A percentile compares a stretch with the other conserved stretches of the same genome.
Evolutionary conservation across 352 stramenopile genomes (phyloP).

Genomic region (Blastocystis sp.): DNA sequence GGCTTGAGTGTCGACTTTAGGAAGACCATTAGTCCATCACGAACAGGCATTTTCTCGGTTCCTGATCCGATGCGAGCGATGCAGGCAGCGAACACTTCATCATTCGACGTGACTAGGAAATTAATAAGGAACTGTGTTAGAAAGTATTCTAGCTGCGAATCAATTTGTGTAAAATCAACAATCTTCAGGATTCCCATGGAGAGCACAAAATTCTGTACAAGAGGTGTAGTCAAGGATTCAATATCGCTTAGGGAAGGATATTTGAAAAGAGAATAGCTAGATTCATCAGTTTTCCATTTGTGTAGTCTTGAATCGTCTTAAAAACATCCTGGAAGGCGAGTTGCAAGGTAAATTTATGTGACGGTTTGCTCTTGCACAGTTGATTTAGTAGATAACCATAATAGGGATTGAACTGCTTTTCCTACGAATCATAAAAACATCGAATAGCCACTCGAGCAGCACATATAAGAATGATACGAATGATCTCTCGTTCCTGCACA

Average conservation of each 20-base stretch:
- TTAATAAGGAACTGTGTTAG: not conserved
- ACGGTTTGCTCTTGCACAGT: constrained; percentile 29
- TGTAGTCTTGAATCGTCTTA: constrained; percentile 35
- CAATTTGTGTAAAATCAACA: constrained; percentile 1
- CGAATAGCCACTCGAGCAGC: not conserved
- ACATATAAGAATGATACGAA: constrained; percentile 54
- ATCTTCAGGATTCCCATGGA: constrained; percentile 14
- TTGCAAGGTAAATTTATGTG: constrained; percentile 20
- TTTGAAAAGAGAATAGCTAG: constrained; percentile 41
- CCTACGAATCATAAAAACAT: not conserved
- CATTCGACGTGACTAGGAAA: not conserved
- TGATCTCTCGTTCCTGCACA: constrained; percentile 53
- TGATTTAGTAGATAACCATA: constrained; percentile 26
- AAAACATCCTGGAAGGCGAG: constrained; percentile 26
- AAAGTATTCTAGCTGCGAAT: constrained; percentile 1
- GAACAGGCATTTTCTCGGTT: not conserved
- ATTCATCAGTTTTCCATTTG: constrained; percentile 1
- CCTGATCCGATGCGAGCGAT: not conserved
- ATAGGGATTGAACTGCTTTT: constrained; percentile 56
- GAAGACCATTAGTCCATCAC: constrained; percentile 30
- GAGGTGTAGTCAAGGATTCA: constrained; percentile 11
- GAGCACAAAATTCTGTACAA: constrained; percentile 35
- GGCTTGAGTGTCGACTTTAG: constrained; percentile 25
- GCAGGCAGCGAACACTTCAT: constrained; percentile 3
- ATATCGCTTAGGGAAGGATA: not conserved